phyloP scores from a whole-genome alignment of 306 rosid species.

The Quillaja saponaria region DNA sequence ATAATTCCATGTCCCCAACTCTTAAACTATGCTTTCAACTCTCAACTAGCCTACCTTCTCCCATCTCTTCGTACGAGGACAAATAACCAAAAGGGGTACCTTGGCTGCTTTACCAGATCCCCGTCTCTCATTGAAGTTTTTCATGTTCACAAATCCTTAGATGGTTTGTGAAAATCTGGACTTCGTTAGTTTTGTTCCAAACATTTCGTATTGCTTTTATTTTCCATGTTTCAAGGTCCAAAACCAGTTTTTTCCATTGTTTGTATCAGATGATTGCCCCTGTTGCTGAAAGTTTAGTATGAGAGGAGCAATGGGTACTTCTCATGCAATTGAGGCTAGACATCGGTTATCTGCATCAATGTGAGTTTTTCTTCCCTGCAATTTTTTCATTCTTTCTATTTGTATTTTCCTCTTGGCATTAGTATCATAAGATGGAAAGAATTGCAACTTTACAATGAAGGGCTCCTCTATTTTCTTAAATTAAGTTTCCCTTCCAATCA shows the following conservation, averaged over 20 bases:
- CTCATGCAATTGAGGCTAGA: constrained; percentile 59
- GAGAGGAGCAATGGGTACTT: constrained; percentile 69
- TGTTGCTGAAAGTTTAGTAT: constrained; percentile 34
- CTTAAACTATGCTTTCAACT: constrained; percentile 38
- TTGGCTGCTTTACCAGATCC: not conserved
- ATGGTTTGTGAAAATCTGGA: constrained; percentile 3
- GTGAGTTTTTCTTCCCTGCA: constrained; percentile 44
- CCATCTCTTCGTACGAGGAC: constrained; percentile 19
- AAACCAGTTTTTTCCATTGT: not conserved
- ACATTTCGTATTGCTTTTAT: not conserved
- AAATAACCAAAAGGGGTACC: constrained; percentile 21
- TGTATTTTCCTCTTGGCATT: not conserved
- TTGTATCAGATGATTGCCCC: constrained; percentile 44
- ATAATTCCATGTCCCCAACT: constrained; percentile 36
- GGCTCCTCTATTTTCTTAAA: not conserved
- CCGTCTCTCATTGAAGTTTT: not conserved
- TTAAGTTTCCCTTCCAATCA: not conserved
- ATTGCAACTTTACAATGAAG: not conserved
- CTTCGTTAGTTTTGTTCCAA: constrained; percentile 1
- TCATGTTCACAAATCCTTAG: not conserved
- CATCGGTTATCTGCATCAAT: constrained; percentile 68
- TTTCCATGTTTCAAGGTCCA: not conserved
- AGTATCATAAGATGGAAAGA: not conserved
- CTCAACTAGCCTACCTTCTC: constrained; percentile 12
- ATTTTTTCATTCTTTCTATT: not conserved